Base-by-base conservation (phyloP, 2,329 filamentous ascomycete species). In the Golovinomyces cichoracearum region DNA sequence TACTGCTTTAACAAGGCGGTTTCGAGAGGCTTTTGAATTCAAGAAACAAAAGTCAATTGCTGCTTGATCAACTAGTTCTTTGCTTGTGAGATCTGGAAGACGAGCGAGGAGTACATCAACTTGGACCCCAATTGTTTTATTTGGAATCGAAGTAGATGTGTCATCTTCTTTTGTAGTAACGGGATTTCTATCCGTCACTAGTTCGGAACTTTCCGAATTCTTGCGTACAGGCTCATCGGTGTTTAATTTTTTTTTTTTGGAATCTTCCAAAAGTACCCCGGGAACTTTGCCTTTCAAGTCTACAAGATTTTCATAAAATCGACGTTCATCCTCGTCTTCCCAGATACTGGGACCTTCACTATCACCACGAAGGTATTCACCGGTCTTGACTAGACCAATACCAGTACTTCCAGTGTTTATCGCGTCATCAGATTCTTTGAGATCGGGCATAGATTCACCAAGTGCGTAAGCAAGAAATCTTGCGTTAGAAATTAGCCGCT, bases 1-100 rank as follows among this genome's bases (percentile, higher is more conserved):
- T 42, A 98, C 68, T 26, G 85, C 83, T 63, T 94, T 95, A 61
- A 95, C 72, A 2, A 98, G 72, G 45, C 90, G 76, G 62, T 98
- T 98, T 27, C 92, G 78, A 0, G 92, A 98, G 9, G 90, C 90
- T 61, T 98, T 98, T 0, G 90, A 98, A 62, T 98, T 98, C 51
- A 98, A 69, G 59, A 94, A 98, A 65, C 90, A 95, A 60, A 98
- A 98, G 59, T 95, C 88, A 52, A 94, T 80, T 6, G 92, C 90
- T 44, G 83, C 78, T 61, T 94, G 80, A 59, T 98, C 90, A 49
- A 94, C 83, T 47, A 77, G 69, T 47, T 98, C 92, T 60, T 94
- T 95, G 58, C 74, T 88, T 33, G 83, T 88, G 48, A 98, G 68
- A 52, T 95, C 88, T 0, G 86, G 85, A n/a, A 98, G 71, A 21